Conservation (phyloP, 2,329 filamentous ascomycete genomes). For the Talaromyces sp. region DNA sequence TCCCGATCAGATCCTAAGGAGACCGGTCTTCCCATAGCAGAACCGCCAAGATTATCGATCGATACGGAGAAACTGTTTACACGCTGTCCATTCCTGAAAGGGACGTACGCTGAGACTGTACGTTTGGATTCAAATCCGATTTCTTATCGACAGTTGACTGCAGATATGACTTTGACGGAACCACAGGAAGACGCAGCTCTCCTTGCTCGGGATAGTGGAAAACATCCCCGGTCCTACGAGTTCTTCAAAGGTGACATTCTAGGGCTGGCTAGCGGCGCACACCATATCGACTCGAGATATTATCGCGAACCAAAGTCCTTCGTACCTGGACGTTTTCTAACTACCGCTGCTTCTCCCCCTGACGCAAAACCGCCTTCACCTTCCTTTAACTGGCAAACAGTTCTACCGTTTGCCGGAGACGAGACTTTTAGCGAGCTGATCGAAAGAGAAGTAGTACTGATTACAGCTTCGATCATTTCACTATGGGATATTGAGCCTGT, state of each 20-base stretch:
- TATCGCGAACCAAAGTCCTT: slow-evolving; percentile 42
- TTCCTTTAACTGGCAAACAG: slow-evolving; percentile 35
- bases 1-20: slow-evolving; percentile 31
- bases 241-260: slow-evolving; percentile 41
- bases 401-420: slow-evolving; percentile 48
- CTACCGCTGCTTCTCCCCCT: slow-evolving; percentile 15
- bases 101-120: slow-evolving; percentile 44
- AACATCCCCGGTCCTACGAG: slow-evolving; percentile 34
- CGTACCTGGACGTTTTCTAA: slow-evolving; percentile 45
- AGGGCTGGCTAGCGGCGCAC: slow-evolving; percentile 41
- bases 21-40: slow-evolving; percentile 40
- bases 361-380: not conserved
- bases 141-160: slow-evolving; percentile 38
- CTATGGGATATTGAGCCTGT: slow-evolving; percentile 54
- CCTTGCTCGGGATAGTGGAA: slow-evolving; percentile 15
- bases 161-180: slow-evolving; percentile 38
- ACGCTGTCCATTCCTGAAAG: slow-evolving; percentile 44
- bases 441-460: slow-evolving; percentile 47
- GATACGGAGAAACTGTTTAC: slow-evolving; percentile 37
- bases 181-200: slow-evolving; percentile 30
- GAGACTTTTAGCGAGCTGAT: slow-evolving; percentile 38
- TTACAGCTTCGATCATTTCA: slow-evolving; percentile 49
- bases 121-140: slow-evolving; percentile 41
- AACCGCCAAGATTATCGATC: slow-evolving; percentile 41
- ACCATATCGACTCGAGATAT: slow-evolving; percentile 39